Base-by-base conservation (phyloP, 148 eudicot genomes). In the Camellia granthamiana region DNA sequence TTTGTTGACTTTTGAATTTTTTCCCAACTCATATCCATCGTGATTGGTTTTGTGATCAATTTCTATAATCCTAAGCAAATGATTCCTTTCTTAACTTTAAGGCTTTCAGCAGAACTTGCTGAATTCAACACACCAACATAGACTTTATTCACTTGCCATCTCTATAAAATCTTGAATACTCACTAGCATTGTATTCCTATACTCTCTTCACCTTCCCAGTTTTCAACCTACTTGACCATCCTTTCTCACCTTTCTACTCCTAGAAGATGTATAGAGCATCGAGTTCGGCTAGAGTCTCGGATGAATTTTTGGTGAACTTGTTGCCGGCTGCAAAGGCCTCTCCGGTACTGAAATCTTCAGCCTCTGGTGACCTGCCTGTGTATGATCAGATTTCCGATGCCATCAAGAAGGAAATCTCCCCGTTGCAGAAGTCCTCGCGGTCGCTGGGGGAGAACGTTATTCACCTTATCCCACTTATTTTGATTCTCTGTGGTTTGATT, bases 401-500 rank as follows among this genome's bases (percentile, higher is more conserved):
- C n/a, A 77, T 58, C 13, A 80, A 86, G 80, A 90, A 85, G 80
- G 86, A 83, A 78, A 49, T 30, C 6, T 64, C 75, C 6, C 73
- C 23, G 56, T 78, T 59, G 10, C 74, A 51, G 49, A 81, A 85
- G 44, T 46, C 23, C 13, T 38, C 42, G 0, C 78, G 82, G 38
- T 46, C n/a, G 12, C 30, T 9, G 1, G 80, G 82, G 0, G 90
- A 88, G 71, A 85, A 72, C 64, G 85, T 69, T 15, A 65, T 88
- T 81, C 93, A 90, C 79, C 63, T 88, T 19, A 88, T 90, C 58
- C 93, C 93, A 23, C 81, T 88, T 52, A 78, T 88, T 30, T 72
- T 90, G 81, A 21, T 87, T 68, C 41, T 88, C 30, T 87, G 90
- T 81, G 86, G 72, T 63, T 81, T 90, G 58, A 54, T 86, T 69